A percentile compares a stretch with the other conserved stretches of the same genome.
phyloP scores from a whole-genome alignment of 768 basidiomycete genomes.

The Boletus bicolor region DNA sequence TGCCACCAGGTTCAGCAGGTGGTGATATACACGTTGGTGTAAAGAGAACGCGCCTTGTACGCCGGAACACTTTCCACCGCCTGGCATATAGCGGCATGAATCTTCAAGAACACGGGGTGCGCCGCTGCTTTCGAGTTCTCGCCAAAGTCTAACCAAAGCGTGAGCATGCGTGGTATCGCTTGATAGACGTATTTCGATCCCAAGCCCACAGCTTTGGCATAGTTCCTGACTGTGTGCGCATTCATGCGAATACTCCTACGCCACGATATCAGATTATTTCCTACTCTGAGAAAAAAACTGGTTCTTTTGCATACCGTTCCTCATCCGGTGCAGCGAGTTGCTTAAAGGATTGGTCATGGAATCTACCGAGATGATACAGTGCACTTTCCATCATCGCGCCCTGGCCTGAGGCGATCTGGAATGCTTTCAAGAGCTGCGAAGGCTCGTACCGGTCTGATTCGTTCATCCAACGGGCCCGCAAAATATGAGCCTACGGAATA shows the following conservation, averaged over 20 bases:
- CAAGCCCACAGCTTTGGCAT: conserved; percentile 63
- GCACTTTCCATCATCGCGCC: conserved; percentile 74
- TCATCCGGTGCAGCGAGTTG: conserved; percentile 49
- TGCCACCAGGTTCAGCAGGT: conserved; percentile 31
- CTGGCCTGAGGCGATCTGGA: conserved; percentile 48
- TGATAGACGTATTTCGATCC: conserved; percentile 98
- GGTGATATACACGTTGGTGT: not conserved
- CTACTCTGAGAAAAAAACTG: not conserved
- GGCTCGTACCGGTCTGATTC: conserved; percentile 81
- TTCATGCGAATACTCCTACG: conserved; percentile 63
- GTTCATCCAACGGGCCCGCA: conserved; percentile 90
- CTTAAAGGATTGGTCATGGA: conserved; percentile 77
- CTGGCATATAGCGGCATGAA: conserved; percentile 54
- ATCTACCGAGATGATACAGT: conserved; percentile 83
- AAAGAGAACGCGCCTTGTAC: conserved; percentile 63
- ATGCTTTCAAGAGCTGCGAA: conserved; percentile 57
- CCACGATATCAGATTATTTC: not conserved
- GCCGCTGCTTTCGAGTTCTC: conserved; percentile 39
- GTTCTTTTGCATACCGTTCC: conserved; percentile 41
- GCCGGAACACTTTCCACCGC: conserved; percentile 62
- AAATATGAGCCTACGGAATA: conserved; percentile 58
- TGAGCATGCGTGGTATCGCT: conserved; percentile 88
- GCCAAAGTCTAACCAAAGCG: conserved; percentile 92
- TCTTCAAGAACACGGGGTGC: conserved; percentile 45
- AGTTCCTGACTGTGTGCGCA: conserved; percentile 61